phyloP scores from a whole-genome alignment of 257 asterid species.

The Solanum appendiculatum region DNA sequence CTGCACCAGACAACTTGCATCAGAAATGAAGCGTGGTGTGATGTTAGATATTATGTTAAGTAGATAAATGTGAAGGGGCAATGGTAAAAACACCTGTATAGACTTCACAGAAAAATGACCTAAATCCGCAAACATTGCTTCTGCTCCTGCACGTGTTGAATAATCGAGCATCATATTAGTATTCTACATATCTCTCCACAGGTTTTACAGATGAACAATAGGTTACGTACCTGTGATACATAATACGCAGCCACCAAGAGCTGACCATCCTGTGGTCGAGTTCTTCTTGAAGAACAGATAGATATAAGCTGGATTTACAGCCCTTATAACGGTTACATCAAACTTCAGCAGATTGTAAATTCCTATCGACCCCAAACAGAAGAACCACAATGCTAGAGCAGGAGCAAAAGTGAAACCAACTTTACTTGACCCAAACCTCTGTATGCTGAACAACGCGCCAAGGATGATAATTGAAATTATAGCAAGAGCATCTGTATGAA shows the following conservation, averaged over 20 bases:
- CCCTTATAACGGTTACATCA: slow-evolving; percentile 58
- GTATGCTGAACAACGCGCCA: slow-evolving; percentile 74
- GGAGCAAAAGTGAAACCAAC: slow-evolving; percentile 92
- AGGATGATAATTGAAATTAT: slow-evolving; percentile 74
- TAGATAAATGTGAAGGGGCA: background rate
- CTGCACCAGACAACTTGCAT: slow-evolving; percentile 23
- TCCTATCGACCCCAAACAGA: slow-evolving; percentile 76
- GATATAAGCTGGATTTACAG: slow-evolving; percentile 76
- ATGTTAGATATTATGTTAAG: background rate
- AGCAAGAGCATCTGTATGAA: slow-evolving; percentile 74
- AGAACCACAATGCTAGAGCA: slow-evolving; percentile 89
- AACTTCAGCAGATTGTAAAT: slow-evolving; percentile 65
- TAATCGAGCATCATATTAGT: background rate
- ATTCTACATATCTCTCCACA: background rate
- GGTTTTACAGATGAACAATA: background rate
- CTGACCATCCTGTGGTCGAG: slow-evolving; percentile 64
- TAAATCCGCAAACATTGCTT: slow-evolving; percentile 98
- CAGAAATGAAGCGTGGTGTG: background rate
- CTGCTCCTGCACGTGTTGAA: slow-evolving; percentile 53
- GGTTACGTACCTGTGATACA: slow-evolving; percentile 80
- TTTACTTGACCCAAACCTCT: slow-evolving; percentile 76
- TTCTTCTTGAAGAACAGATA: slow-evolving; percentile 75
- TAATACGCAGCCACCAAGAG: slow-evolving; percentile 97
- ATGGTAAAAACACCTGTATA: slow-evolving; percentile 52
- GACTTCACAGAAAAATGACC: slow-evolving; percentile 91